Base-by-base conservation (phyloP, 2,329 filamentous ascomycete genomes). In the Westerdykella sp. region DNA sequence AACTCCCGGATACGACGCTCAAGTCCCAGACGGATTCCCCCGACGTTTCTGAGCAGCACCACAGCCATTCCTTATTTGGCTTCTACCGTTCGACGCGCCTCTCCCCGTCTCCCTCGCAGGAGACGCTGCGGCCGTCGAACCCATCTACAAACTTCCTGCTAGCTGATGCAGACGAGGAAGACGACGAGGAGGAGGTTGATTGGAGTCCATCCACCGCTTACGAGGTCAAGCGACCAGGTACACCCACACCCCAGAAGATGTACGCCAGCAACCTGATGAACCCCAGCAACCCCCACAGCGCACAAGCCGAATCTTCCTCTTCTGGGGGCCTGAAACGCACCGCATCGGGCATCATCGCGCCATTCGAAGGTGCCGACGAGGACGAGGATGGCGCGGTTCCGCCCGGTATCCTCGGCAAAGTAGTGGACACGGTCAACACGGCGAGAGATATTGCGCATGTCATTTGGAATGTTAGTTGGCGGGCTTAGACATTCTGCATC, bases 321-420 rank as follows among this genome's bases (percentile, higher is more conserved):
- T 52, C 55, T 3, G 62, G 65, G 14, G 82, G 83, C 41, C 83
- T 94, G 73, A 81, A 84, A 49, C 78, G 89, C 53, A 94, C 87
- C 15, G 75, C 81, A 40, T 93, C 87, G 32, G 89, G 88, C 54
- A 94, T 95, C 87, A 85, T 95, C 57, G 90, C 94, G 85, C 87
- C 88, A 6, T 85, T 83, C 55, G 85, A 89, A 54, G 25, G 25
- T 7, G 25, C 3, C 25, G 25, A 28, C 25, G 25, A 28, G 9
- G 81, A 81, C 47, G 85, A 88, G 51, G 72, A 77, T 41, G 75
- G 79, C 67, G 62, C 75, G 34, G 66, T 71, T 3, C 67, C 70
- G 6, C 67, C 75, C 40, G 84, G 84, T 37, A 75, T 94, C 43
- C 78, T 94, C 59, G 85, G 86, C 47, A 81, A 83, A 56, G 82